Base-by-base conservation (phyloP, 495 filamentous ascomycete species). In the Aspergillus egyptiacus region DNA sequence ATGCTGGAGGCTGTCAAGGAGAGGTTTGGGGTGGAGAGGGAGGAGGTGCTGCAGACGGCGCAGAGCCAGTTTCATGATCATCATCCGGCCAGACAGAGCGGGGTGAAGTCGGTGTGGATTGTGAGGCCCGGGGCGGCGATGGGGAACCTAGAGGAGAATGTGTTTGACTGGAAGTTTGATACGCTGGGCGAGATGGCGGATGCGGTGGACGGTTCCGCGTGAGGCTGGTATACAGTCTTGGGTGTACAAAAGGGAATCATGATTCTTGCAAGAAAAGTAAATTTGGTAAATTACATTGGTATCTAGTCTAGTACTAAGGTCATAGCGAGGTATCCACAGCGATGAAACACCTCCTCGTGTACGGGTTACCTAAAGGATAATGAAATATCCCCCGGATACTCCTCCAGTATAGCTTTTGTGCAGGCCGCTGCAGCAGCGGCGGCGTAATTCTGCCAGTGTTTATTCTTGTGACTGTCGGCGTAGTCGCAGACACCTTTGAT, bases 31-130 rank as follows among this genome's bases (percentile, higher is more conserved):
- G 61, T 77, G 6, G 66, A 71, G 18, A 70, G 70, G 46, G 72
- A 62, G 0, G 68, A 82, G 57, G 65, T 91, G 30, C 54, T 86
- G 61, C 81, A 87, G 59, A 82, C 83, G 2, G 88, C 86, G 37
- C 72, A 85, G 58, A 86, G 82, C 32, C 64, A 87, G 68, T 73
- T 70, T 30, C 78, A 82, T 56, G 88, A 91, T 65, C 86, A 91
- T 67, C 71, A 78, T 4, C 82, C 88, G 0, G 83, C 81, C 17
- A 75, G 72, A 58, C 60, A 77, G 64, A 52, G 82, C 35, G 83
- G 82, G 17, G 57, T 93, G 40, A 59, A 61, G 54, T 83, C 79
- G 38, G 78, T 79, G 32, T 94, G 85, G 84, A 89, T 94, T 60
- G 77, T 74, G 55, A 65, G 88, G 48, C 72, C 58, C 20, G 69